Evolutionary conservation across 257 asterid species (phyloP).

Genomic region (Solanum clarkiae): DNA sequence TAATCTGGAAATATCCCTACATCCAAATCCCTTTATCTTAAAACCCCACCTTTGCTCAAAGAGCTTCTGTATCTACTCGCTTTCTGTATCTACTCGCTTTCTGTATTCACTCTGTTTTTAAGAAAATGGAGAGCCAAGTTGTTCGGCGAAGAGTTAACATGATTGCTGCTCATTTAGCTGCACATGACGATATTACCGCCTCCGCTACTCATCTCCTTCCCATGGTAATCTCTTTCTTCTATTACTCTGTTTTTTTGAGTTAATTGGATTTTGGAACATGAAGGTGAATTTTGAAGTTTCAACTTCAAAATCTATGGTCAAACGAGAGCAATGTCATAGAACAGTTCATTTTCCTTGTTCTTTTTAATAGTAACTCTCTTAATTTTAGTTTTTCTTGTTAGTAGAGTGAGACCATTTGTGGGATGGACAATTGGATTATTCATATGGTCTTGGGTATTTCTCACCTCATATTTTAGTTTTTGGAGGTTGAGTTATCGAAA

Average conservation of each 20-base stretch:
- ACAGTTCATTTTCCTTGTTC: neutral
- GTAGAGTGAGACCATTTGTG: too few species aligned
- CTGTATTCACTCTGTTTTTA: neutral
- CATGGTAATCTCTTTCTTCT: conserved; percentile 25
- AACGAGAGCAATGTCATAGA: neutral
- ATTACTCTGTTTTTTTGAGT: neutral
- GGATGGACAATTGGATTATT: too few species aligned
- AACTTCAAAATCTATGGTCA: too few species aligned
- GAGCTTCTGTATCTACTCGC: neutral
- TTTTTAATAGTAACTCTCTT: too few species aligned
- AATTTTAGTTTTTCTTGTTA: too few species aligned
- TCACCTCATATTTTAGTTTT: too few species aligned
- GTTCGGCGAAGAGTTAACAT: conserved; percentile 52
- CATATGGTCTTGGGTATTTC: too few species aligned
- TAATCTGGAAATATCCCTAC: too few species aligned
- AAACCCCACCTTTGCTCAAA: neutral
- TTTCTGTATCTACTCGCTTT: neutral
- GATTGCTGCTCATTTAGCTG: conserved; percentile 46
- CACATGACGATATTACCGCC: conserved; percentile 51
- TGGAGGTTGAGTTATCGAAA: too few species aligned
- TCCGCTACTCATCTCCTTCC: conserved; percentile 66
- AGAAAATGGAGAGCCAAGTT: conserved; percentile 46
- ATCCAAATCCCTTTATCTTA: neutral
- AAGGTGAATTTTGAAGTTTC: too few species aligned
- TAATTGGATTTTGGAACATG: neutral